Base-by-base conservation (phyloP, 495 filamentous ascomycete genomes). In the Thozetella sp. region DNA sequence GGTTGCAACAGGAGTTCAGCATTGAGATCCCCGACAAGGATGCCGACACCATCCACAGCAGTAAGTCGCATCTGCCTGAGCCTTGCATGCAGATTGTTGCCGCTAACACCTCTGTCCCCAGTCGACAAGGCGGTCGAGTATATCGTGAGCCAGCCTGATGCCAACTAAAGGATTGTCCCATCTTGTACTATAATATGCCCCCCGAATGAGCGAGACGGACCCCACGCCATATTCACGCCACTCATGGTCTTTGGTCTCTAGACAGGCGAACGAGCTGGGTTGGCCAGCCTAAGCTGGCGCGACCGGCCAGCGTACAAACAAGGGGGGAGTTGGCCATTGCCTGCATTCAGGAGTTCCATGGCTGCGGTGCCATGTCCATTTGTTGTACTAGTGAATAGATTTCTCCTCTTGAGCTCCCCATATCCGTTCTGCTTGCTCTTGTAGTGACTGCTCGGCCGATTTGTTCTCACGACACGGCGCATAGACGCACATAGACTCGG, bases 11-110 rank as follows among this genome's bases (percentile, higher is more conserved):
- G 94, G 95, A 99, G 77, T 99, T 99, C 80, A 97, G 93, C 87
- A 95, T 99, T 80, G 95, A 99, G 86, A 99, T 99, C 76, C 96
- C 95, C 63, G 95, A 99, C 79, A 98, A 97, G 84, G 94, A 97
- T 70, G 96, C 95, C 63, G 95, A 99, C 80, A 83, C 86, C 63
- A 97, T 99, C 75, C 92, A 94, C 84, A 97, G 92, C 72, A 88
- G 94, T 97, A 93, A 64, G 94, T 83, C n/a, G 20, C 55, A 52
- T 30, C 17, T 23, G 22, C 55, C 6, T 24, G 22, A 17, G 9
- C 27, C 22, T 10, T 2, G 17, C 12, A 6, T 24, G n/a, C 30
- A 17, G 30, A 48, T 37, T 17, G 13, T 51, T 30, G 6, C 26
- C 30, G 54, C 63, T 69, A 48, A 71, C 71, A 54, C 58, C 52